Evolutionary conservation across 2,329 filamentous ascomycete genomes (phyloP).

Genomic region (Triangularia verruculosa): DNA sequence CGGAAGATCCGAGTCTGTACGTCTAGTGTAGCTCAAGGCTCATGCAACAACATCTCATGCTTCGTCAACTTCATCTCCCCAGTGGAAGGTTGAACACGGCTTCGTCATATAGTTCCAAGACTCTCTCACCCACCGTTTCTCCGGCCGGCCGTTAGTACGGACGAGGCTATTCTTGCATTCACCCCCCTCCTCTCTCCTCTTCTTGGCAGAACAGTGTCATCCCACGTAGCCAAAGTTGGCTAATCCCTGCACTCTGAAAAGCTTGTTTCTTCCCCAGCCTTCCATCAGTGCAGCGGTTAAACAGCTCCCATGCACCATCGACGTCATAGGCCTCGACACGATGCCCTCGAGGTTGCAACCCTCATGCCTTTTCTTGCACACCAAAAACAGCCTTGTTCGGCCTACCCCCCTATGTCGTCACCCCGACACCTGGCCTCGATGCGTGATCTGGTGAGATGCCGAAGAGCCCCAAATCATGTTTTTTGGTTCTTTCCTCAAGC

Average conservation of each 20-base stretch:
- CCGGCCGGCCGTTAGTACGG: constrained; percentile 2
- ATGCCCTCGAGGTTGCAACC: not conserved
- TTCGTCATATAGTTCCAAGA: constrained; percentile 23
- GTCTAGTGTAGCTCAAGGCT: not conserved
- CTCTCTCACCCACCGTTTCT: constrained; percentile 11
- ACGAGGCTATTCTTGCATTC: constrained; percentile 4
- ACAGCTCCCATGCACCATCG: constrained; percentile 10
- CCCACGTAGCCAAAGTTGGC: constrained; percentile 2
- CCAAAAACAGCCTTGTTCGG: not conserved
- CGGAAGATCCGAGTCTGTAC: not conserved
- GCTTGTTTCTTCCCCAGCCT: constrained; percentile 17
- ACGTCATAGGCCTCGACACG: constrained; percentile 22
- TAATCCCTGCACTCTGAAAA: constrained; percentile 12
- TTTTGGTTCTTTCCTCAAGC: constrained; percentile 12
- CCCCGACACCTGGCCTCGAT: constrained; percentile 1
- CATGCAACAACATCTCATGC: not conserved
- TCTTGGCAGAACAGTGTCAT: constrained; percentile 15
- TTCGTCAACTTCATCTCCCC: not conserved
- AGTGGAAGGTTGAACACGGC: constrained; percentile 1
- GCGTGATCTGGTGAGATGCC: not conserved
- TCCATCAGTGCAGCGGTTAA: constrained; percentile 3
- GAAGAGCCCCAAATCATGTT: constrained; percentile 23
- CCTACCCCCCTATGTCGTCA: constrained; percentile 24
- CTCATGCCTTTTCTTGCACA: not conserved
- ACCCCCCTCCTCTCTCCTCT: constrained; percentile 4